Conservation (phyloP, 176 grass and related monocot genomes). For the Carex parvula region DNA sequence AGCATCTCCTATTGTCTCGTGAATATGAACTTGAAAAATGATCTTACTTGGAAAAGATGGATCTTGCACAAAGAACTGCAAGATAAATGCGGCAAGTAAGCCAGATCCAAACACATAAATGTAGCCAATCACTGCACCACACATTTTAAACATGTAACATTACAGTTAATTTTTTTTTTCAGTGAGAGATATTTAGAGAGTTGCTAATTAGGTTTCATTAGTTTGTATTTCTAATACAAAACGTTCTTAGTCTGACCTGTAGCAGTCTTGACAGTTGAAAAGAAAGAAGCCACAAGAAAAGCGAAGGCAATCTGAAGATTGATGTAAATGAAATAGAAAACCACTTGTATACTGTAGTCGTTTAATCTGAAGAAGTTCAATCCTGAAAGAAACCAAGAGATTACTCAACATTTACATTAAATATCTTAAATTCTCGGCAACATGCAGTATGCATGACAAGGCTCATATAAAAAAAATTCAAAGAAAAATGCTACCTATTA, state of each 20-base stretch:
- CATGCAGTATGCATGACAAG: neutral
- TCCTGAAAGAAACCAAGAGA: slow-evolving; percentile 43
- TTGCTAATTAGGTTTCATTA: neutral
- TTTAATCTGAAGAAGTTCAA: slow-evolving; percentile 67
- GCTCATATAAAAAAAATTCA: slow-evolving; percentile 5
- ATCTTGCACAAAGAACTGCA: slow-evolving; percentile 62
- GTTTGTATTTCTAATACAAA: neutral
- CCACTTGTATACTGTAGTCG: slow-evolving; percentile 63
- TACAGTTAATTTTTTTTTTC: neutral
- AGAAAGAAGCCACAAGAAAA: slow-evolving; percentile 63
- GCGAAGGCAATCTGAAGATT: slow-evolving; percentile 78
- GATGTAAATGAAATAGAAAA: slow-evolving; percentile 91
- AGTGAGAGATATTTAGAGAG: neutral
- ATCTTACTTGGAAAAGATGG: slow-evolving; percentile 64
- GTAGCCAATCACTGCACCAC: slow-evolving; percentile 67
- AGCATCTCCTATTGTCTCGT: neutral
- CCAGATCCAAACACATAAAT: slow-evolving; percentile 94
- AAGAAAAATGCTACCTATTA: slow-evolving; percentile 56
- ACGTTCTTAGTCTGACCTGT: slow-evolving; percentile 39
- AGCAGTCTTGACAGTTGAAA: slow-evolving; percentile 73
- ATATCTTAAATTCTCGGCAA: slow-evolving; percentile 8
- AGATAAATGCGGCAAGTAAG: slow-evolving; percentile 57
- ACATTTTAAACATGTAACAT: slow-evolving; percentile 12
- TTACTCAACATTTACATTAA: neutral
- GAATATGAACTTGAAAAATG: slow-evolving; percentile 3